These are phyloP conservation scores for Inonotus hispidus DNA, from an alignment of 1,284 basidiomycete species.

Conservation along the genomic window DNA sequence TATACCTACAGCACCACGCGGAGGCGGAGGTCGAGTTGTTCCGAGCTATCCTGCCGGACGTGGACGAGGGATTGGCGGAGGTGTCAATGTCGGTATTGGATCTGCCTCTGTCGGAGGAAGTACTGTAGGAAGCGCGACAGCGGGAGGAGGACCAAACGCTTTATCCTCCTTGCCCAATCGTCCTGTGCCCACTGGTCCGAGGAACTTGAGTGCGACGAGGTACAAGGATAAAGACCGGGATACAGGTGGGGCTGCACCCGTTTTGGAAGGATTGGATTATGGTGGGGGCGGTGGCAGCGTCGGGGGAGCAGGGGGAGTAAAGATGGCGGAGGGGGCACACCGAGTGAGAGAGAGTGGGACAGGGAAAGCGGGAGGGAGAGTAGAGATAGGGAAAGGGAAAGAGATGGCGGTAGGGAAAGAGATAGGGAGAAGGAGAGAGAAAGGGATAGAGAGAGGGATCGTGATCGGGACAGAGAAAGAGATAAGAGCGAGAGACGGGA, in stretches of 20 bases:
- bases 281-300: slow-evolving; percentile 54
- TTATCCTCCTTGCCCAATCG: slow-evolving; percentile 57
- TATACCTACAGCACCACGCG: slow-evolving; percentile 30
- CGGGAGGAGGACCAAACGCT: slow-evolving; percentile 24
- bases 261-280: slow-evolving; percentile 81
- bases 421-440: slow-evolving; percentile 19
- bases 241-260: slow-evolving; percentile 54
- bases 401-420: slow-evolving; percentile 19
- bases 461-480: slow-evolving; percentile 5
- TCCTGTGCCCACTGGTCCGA: slow-evolving; percentile 78
- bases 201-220: slow-evolving; percentile 46
- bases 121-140: slow-evolving; percentile 24
- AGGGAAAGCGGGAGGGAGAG: not conserved
- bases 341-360: slow-evolving; percentile 4
- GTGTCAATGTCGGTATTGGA: slow-evolving; percentile 17
- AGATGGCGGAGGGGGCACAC: slow-evolving; percentile 22
- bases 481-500: not conserved
- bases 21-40: slow-evolving; percentile 21
- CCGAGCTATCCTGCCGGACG: slow-evolving; percentile 29
- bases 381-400: not conserved
- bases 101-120: slow-evolving; percentile 32
- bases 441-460: slow-evolving; percentile 1
- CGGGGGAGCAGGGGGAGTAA: slow-evolving; percentile 34
- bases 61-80: slow-evolving; percentile 31
- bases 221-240: slow-evolving; percentile 86